Conservation (phyloP, 2,329 filamentous ascomycete species). For the Escovopsis sp. region DNA sequence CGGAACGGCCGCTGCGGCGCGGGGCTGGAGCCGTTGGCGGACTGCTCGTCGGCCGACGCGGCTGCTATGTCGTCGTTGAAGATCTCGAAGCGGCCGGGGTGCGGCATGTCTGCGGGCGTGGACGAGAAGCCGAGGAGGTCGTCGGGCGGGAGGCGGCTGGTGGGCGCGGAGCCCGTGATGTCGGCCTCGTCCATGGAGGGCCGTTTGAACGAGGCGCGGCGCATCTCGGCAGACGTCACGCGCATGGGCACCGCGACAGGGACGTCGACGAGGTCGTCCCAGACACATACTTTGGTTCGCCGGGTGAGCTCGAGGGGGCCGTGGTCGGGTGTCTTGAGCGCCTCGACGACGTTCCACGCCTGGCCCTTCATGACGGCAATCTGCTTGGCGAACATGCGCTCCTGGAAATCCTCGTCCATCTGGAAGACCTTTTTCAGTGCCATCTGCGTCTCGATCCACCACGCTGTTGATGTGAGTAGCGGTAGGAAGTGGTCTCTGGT, state of each 20-base stretch:
- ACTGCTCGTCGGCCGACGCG: conserved; percentile 23
- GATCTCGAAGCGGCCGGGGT: conserved; percentile 62
- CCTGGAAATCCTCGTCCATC: conserved; percentile 89
- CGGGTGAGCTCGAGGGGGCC: conserved; percentile 87
- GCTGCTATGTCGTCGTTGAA: conserved; percentile 24
- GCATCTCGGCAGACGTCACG: conserved; percentile 70
- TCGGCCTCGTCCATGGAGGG: conserved; percentile 68
- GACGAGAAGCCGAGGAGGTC: conserved; percentile 59
- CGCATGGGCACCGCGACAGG: conserved; percentile 87
- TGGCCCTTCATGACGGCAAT: conserved; percentile 99
- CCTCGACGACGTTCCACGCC: conserved; percentile 98
- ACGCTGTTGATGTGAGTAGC: conserved; percentile 80
- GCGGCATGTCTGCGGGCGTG: conserved; percentile 51
- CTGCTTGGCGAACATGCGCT: conserved; percentile 97
- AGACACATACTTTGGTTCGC: conserved; percentile 82
- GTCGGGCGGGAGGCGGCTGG: conserved; percentile 20
- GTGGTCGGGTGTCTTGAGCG: conserved; percentile 81
- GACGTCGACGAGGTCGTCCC: conserved; percentile 95
- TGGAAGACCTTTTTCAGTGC: conserved; percentile 78
- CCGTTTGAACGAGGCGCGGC: conserved; percentile 40
- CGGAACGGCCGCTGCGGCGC: not conserved
- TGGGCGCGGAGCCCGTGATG: conserved; percentile 39
- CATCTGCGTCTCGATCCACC: conserved; percentile 92
- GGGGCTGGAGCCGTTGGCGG: conserved; percentile 6
- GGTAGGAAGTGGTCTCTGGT: conserved; percentile 94